These are phyloP conservation scores for Orbilia javanica DNA, from an alignment of 2,329 filamentous ascomycete genomes.

Conservation along the genomic window DNA sequence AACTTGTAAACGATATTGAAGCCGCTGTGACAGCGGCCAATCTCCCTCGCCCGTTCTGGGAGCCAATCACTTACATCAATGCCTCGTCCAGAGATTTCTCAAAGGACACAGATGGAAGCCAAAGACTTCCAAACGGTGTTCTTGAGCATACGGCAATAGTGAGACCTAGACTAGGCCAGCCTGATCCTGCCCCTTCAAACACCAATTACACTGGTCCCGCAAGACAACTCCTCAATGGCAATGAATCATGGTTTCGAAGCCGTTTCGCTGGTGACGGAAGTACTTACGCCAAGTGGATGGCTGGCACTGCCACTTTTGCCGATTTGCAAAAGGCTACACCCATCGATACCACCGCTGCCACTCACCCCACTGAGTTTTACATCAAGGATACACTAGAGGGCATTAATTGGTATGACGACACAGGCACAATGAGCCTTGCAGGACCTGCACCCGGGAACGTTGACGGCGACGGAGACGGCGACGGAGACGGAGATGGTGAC, in stretches of 20 bases:
- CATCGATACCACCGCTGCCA: slow-evolving; percentile 17
- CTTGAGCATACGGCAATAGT: slow-evolving; percentile 8
- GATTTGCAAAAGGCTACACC: slow-evolving; percentile 1
- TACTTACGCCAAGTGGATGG: slow-evolving; percentile 31
- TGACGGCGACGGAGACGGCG: neutral
- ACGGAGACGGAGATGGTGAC: neutral
- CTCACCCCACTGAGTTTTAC: slow-evolving; percentile 32
- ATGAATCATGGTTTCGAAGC: slow-evolving; percentile 39
- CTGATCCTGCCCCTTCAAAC: slow-evolving; percentile 8
- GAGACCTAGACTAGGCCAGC: neutral
- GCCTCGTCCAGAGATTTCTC: neutral
- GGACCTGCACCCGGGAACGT: neutral
- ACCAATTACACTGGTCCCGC: slow-evolving; percentile 14
- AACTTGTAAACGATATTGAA: neutral
- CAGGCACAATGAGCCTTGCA: slow-evolving; percentile 21
- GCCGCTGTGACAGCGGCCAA: neutral
- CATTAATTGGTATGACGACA: slow-evolving; percentile 46
- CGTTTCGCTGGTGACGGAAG: slow-evolving; percentile 10
- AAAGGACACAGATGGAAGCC: neutral
- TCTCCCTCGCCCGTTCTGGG: slow-evolving; percentile 43
- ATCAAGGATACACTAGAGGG: slow-evolving; percentile 32
- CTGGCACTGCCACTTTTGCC: neutral
- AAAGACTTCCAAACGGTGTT: slow-evolving; percentile 25
- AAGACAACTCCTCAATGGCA: slow-evolving; percentile 27
- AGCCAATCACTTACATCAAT: slow-evolving; percentile 39